These are phyloP conservation scores for Avicennia marina DNA, from an alignment of 257 asterid species.

Conservation along the genomic window DNA sequence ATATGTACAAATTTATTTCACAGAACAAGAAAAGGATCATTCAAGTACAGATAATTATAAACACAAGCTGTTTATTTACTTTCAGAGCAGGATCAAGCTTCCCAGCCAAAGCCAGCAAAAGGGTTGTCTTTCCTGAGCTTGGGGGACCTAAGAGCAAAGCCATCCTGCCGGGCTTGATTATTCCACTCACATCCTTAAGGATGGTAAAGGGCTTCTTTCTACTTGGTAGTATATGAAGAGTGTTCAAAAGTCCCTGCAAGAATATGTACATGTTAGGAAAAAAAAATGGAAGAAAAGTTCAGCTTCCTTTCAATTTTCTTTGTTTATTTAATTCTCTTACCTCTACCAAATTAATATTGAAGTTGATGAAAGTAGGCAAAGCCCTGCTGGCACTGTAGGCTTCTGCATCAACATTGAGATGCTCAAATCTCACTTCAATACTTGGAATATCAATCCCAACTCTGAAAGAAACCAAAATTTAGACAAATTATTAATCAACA, in stretches of 20 bases:
- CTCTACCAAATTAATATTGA: slow-evolving; percentile 36
- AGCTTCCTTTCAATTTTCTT: too few relatives aligned
- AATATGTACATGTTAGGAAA: too few relatives aligned
- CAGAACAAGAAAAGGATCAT: too few relatives aligned
- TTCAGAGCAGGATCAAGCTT: slow-evolving; percentile 46
- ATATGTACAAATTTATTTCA: too few relatives aligned
- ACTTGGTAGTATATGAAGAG: slow-evolving; percentile 38
- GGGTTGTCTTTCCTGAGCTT: slow-evolving; percentile 52
- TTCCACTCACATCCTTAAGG: slow-evolving; percentile 57
- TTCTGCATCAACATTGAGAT: slow-evolving; percentile 35
- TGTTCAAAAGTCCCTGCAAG: slow-evolving; percentile 35
- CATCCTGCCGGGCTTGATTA: slow-evolving; percentile 63
- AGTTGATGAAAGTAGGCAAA: slow-evolving; percentile 47
- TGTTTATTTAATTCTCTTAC: too few relatives aligned
- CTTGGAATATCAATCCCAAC: slow-evolving; percentile 58
- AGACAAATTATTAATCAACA: too few relatives aligned
- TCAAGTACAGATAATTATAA: too few relatives aligned
- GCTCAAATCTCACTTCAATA: slow-evolving; percentile 50
- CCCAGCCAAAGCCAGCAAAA: slow-evolving; percentile 65
- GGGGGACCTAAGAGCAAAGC: slow-evolving; percentile 67
- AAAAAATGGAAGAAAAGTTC: too few relatives aligned
- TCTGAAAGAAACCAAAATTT: too few relatives aligned
- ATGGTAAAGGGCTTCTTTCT: slow-evolving; percentile 50
- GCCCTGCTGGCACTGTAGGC: slow-evolving; percentile 40
- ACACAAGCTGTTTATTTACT: too few relatives aligned